Base-by-base conservation (phyloP, 1,284 basidiomycete species). In the Tausonia pullulans region DNA sequence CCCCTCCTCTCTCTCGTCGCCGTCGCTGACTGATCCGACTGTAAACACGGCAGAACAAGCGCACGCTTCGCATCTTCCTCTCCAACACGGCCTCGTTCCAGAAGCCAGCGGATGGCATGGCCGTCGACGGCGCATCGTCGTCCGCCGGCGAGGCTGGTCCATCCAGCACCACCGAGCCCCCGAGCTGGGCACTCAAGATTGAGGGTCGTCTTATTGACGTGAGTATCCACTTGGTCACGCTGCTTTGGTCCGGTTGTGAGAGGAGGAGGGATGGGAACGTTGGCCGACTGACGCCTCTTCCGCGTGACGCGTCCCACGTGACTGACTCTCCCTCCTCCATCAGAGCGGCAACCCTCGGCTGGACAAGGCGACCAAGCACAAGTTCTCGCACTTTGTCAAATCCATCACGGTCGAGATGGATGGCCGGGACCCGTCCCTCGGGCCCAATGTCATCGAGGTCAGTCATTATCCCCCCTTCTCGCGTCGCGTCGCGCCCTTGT, bases 61-160 rank as follows among this genome's bases (percentile, higher is more conserved):
- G 94, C 44, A 94, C 87, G 0, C 72, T 98, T 61, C 83, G 95
- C 43, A 80, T 98, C 70, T 97, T 94, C 76, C 73, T 97, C 48
- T 89, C 88, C 67, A 91, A 96, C 74, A 90, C 90, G 0, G 85
- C 88, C 0, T 89, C 94, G 14, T 90, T 90, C 92, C 88, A 93
- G 74, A 80, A 69, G 16, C 69, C 80, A 39, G 78, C 64, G 56
- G 64, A 64, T 45, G 63, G 60, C 45, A 5, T 27, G 54, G 40
- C 50, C 48, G 10, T 55, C 63, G 46, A 16, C 14, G 40, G 52
- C 27, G 27, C 13, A 27, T 27, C 27, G 27, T 27, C 27, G 27
- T 27, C 27, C 27, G 27, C 27, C 27, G 27, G 27, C 27, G 27
- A 27, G 27, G 27, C 27, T 27, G 27, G 27, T 27, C 27, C 27